Percentiles rank a stretch among this genome's conserved stretches.
phyloP scores from a whole-genome alignment of 1,139 yeast species.

The Insectozyma bohioensis region DNA sequence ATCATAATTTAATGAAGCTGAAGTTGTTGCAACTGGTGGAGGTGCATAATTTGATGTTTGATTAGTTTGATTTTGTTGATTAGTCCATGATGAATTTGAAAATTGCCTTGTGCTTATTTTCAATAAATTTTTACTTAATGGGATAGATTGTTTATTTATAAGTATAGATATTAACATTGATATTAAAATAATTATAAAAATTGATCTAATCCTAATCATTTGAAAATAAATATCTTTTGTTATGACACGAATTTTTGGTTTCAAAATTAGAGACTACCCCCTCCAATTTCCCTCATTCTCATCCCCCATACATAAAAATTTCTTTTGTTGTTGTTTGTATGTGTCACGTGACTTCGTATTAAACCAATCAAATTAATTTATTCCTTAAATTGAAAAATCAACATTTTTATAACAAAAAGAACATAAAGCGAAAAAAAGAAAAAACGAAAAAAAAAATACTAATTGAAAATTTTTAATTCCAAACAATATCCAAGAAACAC shows the following conservation, averaged over 20 bases:
- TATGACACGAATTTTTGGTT: too few species aligned
- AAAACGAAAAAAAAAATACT: background rate
- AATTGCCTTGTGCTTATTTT: constrained; percentile 3
- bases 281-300: too few species aligned
- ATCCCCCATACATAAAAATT: too few species aligned
- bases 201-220: too few species aligned
- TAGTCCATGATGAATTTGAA: constrained; percentile 18
- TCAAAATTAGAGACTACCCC: constrained; percentile 3
- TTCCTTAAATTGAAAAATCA: too few species aligned
- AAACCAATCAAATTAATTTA: constrained; percentile 7
- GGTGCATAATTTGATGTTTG: constrained; percentile 4
- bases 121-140: constrained; percentile 10
- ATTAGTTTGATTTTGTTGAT: constrained; percentile 7
- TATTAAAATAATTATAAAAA: constrained; percentile 18
- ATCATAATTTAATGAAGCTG: constrained; percentile 17
- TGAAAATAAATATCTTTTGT: too few species aligned
- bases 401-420: background rate
- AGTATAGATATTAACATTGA: constrained; percentile 31
- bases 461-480: constrained; percentile 17
- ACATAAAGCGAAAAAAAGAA: background rate
- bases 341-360: constrained; percentile 1
- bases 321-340: too few species aligned
- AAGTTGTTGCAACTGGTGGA: constrained; percentile 12
- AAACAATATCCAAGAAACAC: too few species aligned
- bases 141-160: constrained; percentile 23